Conservation (phyloP, 169 alveolate genomes). For the Plasmodium chabaudi region DNA sequence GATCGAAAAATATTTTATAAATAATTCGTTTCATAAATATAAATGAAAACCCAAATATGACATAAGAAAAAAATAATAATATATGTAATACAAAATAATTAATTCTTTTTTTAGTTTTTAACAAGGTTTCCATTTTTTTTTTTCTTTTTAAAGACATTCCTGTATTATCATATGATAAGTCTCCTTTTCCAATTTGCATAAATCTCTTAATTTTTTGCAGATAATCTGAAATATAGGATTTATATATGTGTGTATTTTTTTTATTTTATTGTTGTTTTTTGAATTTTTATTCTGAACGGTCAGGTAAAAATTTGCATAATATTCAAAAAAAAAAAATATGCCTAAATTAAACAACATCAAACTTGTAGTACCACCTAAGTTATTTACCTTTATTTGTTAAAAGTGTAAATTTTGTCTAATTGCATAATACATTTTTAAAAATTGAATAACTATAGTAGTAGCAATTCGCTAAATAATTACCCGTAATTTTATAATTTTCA, state of each 20-base stretch:
- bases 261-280: conserved; percentile 1
- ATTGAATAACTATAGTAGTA: not conserved
- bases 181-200: conserved; percentile 2
- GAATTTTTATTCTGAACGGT: not conserved
- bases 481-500: not conserved
- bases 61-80: conserved; percentile 37
- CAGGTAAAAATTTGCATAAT: no score
- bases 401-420: not conserved
- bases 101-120: conserved; percentile 16
- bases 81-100: conserved; percentile 19
- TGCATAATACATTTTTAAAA: not conserved
- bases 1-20: conserved; percentile 40
- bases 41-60: conserved; percentile 28
- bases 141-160: conserved; percentile 14
- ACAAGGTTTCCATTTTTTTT: conserved; percentile 6
- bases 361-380: not conserved
- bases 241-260: not conserved
- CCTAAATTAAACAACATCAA: no score
- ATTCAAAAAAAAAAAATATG: no score
- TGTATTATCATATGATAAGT: conserved; percentile 6
- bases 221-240: conserved; percentile 3
- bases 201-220: conserved; percentile 9
- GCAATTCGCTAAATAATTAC: not conserved
- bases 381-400: not conserved
- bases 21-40: conserved; percentile 20